Conservation (phyloP, 371 early-diverging fungal species). For the Umbelopsis sp. region DNA sequence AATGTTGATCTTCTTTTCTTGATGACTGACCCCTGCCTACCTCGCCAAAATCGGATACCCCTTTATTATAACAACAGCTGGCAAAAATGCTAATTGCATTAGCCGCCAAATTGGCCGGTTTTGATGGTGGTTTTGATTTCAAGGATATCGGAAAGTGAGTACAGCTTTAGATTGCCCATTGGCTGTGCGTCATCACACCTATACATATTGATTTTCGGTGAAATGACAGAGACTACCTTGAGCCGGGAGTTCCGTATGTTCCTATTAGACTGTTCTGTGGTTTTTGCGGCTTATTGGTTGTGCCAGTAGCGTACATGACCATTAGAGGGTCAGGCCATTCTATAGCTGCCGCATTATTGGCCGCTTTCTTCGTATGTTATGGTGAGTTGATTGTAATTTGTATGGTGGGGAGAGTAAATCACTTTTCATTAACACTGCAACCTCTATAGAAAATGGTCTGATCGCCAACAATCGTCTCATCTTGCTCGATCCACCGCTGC, state of each 20-base stretch:
- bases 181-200: background rate
- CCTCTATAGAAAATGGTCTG: constrained; percentile 70
- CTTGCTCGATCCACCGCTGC: constrained; percentile 85
- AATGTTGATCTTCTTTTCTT: background rate
- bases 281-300: constrained; percentile 44
- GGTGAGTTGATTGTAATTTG: constrained; percentile 30
- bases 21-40: background rate
- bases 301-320: constrained; percentile 51
- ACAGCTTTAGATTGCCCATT: background rate
- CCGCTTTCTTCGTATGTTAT: constrained; percentile 52
- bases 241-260: constrained; percentile 47
- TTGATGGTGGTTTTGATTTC: constrained; percentile 89
- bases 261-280: constrained; percentile 47
- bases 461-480: constrained; percentile 90
- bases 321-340: constrained; percentile 50
- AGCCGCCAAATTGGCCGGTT: constrained; percentile 78
- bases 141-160: constrained; percentile 85
- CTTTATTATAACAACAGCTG: constrained; percentile 42
- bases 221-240: constrained; percentile 41
- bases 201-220: background rate
- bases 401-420: background rate
- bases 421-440: background rate
- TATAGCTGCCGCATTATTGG: constrained; percentile 42
- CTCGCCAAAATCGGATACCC: background rate
- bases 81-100: constrained; percentile 96